Base-by-base conservation (phyloP, 139 green algal genomes). In the Chlamydomonas sp. region DNA sequence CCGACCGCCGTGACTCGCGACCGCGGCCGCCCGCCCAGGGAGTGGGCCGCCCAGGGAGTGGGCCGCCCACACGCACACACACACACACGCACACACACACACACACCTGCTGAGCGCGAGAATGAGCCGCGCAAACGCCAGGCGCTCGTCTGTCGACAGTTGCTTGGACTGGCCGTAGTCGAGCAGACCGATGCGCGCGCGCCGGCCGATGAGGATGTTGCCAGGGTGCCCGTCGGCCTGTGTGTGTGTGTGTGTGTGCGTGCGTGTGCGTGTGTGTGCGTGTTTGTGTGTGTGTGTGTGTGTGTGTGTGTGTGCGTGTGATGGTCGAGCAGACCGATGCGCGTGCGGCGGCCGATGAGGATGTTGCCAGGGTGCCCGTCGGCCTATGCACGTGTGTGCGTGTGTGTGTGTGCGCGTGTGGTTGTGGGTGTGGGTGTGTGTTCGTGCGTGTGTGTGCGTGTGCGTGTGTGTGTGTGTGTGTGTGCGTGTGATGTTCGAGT, bases 131-230 rank as follows among this genome's bases (percentile, higher is more conserved):
- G 92, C 92, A 66, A 96, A 92, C 10, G 74, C 79, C 22, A 71
- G 48, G 30, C 86, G 73, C 49, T 91, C 72, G 5, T 69, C 10
- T 8, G 89, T 75, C 0, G 81, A 76, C 66, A 98, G 85, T 74
- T 91, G 85, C 87, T 98, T 98, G 38, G 76, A 88, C 84, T 98
- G 93, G 0, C 93, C 93, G 71, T 96, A 98, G 66, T 98, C 93
- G 34, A 98, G 82, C 68, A 98, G 76, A 0, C 86, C 92, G 1
- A 97, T 83, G 36, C 74, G 65, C 3, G 83, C 90, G 58, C 89
- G 84, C 8, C 82, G 73, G 70, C 89, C 81, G 29, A 96, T 87
- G 57, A 97, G 70, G 49, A 97, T 95, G 84, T 97, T 97, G 39
- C 90, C 90, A 0, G 89, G 89, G 78, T 95, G 89, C 10, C 83